These are phyloP conservation scores for Dactylorhiza incarnata DNA, from an alignment of 106 monocot genomes.

Conservation along the genomic window DNA sequence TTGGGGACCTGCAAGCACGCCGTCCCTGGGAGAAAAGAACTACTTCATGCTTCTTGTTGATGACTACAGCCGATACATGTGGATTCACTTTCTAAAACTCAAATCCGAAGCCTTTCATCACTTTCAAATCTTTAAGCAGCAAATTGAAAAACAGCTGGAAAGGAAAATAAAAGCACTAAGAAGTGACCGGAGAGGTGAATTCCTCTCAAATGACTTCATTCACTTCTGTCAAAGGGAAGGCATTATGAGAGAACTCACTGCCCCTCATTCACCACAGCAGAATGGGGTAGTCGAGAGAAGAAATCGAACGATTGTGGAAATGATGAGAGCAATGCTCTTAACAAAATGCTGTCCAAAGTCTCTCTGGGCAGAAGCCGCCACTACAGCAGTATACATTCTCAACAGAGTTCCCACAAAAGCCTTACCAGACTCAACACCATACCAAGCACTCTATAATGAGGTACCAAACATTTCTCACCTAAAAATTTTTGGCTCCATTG, in stretches of 20 bases:
- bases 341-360: background rate
- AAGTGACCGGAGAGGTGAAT: conserved; percentile 3
- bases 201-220: background rate
- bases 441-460: too few species aligned
- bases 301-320: background rate
- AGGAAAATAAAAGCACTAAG: background rate
- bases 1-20: too few species aligned
- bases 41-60: too few species aligned
- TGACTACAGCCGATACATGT: too few species aligned
- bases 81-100: too few species aligned
- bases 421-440: too few species aligned
- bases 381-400: background rate
- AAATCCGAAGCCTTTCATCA: too few species aligned
- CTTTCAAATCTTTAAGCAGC: background rate
- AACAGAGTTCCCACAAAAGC: too few species aligned
- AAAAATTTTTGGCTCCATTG: too few species aligned
- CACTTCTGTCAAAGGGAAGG: background rate
- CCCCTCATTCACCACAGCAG: background rate
- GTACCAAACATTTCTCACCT: background rate
- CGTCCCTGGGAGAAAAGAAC: too few species aligned
- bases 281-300: background rate
- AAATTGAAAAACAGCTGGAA: background rate
- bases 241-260: background rate
- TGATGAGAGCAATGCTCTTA: background rate
- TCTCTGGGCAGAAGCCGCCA: conserved; percentile 9